A percentile compares a stretch with the other conserved stretches of the same genome.
Conservation (phyloP, 2,329 filamentous ascomycete genomes). For the Podosphaera aphanis region DNA sequence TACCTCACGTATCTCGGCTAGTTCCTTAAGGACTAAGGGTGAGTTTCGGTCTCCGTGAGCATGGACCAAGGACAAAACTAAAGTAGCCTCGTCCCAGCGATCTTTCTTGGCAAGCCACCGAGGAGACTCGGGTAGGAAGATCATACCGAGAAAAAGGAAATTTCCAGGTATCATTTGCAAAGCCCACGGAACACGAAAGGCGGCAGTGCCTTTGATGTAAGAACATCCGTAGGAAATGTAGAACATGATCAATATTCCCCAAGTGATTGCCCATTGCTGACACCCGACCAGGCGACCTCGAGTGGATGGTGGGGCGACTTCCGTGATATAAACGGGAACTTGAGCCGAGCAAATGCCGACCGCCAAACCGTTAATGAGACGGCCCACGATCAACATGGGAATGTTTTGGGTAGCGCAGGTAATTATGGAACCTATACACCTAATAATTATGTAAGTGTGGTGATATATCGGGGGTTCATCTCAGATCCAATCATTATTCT, state of each 20-base stretch:
- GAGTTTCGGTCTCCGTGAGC: constrained; percentile 39
- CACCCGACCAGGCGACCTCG: constrained; percentile 45
- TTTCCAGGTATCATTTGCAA: constrained; percentile 62
- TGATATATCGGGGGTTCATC: neutral
- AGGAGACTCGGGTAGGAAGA: constrained; percentile 64
- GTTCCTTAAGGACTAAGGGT: constrained; percentile 42
- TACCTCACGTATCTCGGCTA: constrained; percentile 52
- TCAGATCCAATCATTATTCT: neutral
- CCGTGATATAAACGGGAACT: constrained; percentile 44
- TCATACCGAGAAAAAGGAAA: constrained; percentile 47
- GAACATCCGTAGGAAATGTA: constrained; percentile 42
- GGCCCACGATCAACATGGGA: constrained; percentile 27
- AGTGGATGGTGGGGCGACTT: constrained; percentile 32
- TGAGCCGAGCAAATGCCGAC: constrained; percentile 40
- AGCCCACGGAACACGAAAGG: constrained; percentile 59
- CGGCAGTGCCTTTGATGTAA: constrained; percentile 35
- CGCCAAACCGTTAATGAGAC: constrained; percentile 38
- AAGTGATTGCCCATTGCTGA: constrained; percentile 47
- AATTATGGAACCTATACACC: constrained; percentile 33
- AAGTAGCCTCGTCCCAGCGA: constrained; percentile 37
- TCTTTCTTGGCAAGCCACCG: constrained; percentile 68
- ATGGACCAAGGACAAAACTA: constrained; percentile 35
- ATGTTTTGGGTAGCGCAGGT: constrained; percentile 32
- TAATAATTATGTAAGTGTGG: constrained; percentile 6
- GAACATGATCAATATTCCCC: constrained; percentile 48